phyloP scores from a whole-genome alignment of 139 green algal species.

The Trebouxia sp. region DNA sequence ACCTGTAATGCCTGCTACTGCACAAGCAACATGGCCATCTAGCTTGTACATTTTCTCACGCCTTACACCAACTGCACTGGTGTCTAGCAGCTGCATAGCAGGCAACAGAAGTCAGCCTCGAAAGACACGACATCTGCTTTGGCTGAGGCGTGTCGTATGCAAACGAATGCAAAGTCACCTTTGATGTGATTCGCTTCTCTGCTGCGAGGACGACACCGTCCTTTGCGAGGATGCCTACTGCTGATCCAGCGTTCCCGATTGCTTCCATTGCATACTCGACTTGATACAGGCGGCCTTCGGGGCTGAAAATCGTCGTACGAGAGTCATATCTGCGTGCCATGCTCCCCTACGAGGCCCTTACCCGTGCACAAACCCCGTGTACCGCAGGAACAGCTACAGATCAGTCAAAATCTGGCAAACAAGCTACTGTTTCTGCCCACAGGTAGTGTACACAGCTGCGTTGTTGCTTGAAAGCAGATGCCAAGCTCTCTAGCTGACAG shows the following conservation, averaged over 20 bases:
- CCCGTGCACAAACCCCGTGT: too few relatives aligned
- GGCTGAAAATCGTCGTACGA: slow-evolving; percentile 97
- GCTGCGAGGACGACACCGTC: slow-evolving; percentile 94
- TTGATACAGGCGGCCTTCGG: slow-evolving; percentile 96
- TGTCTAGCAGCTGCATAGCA: slow-evolving; percentile 85
- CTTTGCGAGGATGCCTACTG: slow-evolving; percentile 87
- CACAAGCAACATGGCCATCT: slow-evolving; percentile 94
- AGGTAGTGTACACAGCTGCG: too few relatives aligned
- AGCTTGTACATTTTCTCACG: slow-evolving; percentile 99
- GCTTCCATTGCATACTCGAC: slow-evolving; percentile 99
- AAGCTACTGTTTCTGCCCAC: neutral
- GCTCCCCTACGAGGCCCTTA: neutral
- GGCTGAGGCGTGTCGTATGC: neutral
- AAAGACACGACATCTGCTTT: neutral
- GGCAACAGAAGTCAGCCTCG: neutral
- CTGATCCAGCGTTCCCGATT: slow-evolving; percentile 95
- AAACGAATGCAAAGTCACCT: slow-evolving; percentile 55
- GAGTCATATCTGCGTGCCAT: slow-evolving; percentile 93
- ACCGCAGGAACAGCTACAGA: too few relatives aligned
- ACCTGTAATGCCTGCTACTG: slow-evolving; percentile 96
- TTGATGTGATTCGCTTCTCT: slow-evolving; percentile 98
- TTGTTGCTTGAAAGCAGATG: neutral
- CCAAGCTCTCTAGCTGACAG: neutral
- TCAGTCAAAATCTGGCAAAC: neutral
- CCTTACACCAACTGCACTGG: slow-evolving; percentile 81